Conservation (phyloP, 352 stramenopile genomes). For the Phytophthora quininea region DNA sequence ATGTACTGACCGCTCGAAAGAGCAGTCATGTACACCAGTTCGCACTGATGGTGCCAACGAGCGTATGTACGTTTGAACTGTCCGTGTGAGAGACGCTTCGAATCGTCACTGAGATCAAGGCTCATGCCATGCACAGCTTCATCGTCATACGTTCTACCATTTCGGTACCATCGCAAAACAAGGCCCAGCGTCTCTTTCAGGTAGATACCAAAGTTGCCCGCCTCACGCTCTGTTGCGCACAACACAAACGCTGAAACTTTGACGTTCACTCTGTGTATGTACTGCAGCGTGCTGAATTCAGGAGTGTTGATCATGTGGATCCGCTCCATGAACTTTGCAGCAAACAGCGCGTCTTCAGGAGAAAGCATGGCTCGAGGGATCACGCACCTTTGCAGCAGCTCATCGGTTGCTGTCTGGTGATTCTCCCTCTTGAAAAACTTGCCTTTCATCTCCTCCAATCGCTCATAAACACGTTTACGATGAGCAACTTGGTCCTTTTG, state of each 20-base stretch:
- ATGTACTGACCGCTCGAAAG: conserved; percentile 81
- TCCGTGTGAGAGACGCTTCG: conserved; percentile 59
- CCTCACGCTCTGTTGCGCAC: conserved; percentile 85
- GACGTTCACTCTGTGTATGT: conserved; percentile 80
- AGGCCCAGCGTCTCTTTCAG: conserved; percentile 79
- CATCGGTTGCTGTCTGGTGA: conserved; percentile 56
- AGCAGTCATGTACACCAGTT: conserved; percentile 66
- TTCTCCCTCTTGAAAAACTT: conserved; percentile 63
- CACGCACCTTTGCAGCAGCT: conserved; percentile 84
- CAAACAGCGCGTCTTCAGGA: conserved; percentile 85
- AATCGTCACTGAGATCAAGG: conserved; percentile 68
- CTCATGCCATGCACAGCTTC: conserved; percentile 80
- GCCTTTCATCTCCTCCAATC: conserved; percentile 74
- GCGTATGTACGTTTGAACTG: conserved; percentile 82
- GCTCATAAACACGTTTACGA: conserved; percentile 84
- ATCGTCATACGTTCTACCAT: conserved; percentile 76
- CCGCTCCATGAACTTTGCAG: conserved; percentile 86
- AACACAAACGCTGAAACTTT: conserved; percentile 82
- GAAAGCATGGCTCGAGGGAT: conserved; percentile 79
- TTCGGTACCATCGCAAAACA: conserved; percentile 82
- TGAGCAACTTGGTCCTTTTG: conserved; percentile 88
- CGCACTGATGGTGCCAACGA: conserved; percentile 76
- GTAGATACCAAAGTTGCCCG: conserved; percentile 87
- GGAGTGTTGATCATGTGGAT: conserved; percentile 78
- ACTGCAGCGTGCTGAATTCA: conserved; percentile 79